Percentiles rank a stretch among this genome's conserved stretches.
phyloP scores from a whole-genome alignment of 2,329 filamentous ascomycete genomes.

The Remersonia thermophila region DNA sequence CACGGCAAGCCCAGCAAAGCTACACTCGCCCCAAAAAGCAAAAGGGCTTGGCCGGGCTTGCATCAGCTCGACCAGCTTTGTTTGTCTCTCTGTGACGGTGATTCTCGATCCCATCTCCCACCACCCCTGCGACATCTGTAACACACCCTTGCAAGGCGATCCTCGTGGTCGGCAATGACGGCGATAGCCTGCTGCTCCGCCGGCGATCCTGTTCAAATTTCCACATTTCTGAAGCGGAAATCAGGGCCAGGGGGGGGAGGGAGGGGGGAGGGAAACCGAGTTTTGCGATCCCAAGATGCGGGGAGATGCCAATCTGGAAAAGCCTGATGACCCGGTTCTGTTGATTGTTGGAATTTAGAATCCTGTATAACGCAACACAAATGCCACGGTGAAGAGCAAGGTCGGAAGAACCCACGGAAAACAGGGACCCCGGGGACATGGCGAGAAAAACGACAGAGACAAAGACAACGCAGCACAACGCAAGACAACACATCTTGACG shows the following conservation, averaged over 20 bases:
- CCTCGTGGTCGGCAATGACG: slow-evolving; percentile 7
- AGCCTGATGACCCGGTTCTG: no score
- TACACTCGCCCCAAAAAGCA: background rate
- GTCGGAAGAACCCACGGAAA: no score
- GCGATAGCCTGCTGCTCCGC: slow-evolving; percentile 1
- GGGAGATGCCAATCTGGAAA: no score
- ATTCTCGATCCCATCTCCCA: slow-evolving; percentile 3
- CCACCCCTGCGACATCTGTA: slow-evolving; percentile 18
- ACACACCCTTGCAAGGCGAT: slow-evolving; percentile 17
- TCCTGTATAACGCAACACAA: no score
- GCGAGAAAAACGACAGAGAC: no score
- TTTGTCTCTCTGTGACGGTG: slow-evolving; percentile 1
- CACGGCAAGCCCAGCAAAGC: no score
- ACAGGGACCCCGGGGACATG: no score
- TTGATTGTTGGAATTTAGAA: no score
- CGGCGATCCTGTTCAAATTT: slow-evolving; percentile 16
- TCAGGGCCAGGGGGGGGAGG: no score
- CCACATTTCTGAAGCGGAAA: background rate
- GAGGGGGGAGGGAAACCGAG: background rate
- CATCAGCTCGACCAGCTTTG: background rate
- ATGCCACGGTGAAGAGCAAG: no score
- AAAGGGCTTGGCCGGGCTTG: background rate
- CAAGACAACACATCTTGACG: no score
- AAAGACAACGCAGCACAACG: no score
- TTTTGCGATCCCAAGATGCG: slow-evolving; percentile 2